Base-by-base conservation (phyloP, 1,139 yeast genomes). In the Geotrichum reessii region DNA sequence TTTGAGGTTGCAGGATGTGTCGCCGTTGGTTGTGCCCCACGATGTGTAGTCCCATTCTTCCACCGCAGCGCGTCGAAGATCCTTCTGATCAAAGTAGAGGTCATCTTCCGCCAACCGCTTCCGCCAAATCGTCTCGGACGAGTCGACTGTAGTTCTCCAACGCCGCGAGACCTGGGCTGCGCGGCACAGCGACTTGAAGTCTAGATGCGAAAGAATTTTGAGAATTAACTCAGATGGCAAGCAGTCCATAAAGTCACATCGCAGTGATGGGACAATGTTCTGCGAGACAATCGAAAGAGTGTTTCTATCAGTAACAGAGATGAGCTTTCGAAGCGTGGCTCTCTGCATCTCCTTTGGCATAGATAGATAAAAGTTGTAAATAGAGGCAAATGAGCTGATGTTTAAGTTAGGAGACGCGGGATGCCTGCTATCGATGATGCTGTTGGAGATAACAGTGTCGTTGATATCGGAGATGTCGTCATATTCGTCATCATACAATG, bases 151-250 rank as follows among this genome's bases (percentile, higher is more conserved):
- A 53, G 75, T 72, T 63, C 81, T 78, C 98, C 98, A 93, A 57
- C 76, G 76, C 55, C 77, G 79, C 61, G 87, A 87, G 0, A 91
- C 96, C 61, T 78, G 76, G 1, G 90, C 75, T 3, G 87, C 81
- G 6, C 81, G 78, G 52, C 85, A 76, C 48, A 93, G 76, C 2
- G 95, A 82, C 57, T 76, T 71, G 64, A 81, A 80, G 67, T 89
- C 95, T 56, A 93, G 76, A 60, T 81, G 80, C 1, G 81, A 75
- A 57, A 95, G 76, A n/a, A 93, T 83, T 56, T 84, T 80, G 65
- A 81, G 76, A 1, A 91, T 74, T n/a, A 93, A 77, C 69, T 93
- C 98, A 2, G 82, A 69, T 0, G 99, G 99, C 27, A 93, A 73
- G 58, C 80, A 76, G 24, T 84, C 73, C 14, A 93, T 71, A 50